Evolutionary conservation across 164 flowering plant species (phyloP).

Genomic region (Piper longum): DNA sequence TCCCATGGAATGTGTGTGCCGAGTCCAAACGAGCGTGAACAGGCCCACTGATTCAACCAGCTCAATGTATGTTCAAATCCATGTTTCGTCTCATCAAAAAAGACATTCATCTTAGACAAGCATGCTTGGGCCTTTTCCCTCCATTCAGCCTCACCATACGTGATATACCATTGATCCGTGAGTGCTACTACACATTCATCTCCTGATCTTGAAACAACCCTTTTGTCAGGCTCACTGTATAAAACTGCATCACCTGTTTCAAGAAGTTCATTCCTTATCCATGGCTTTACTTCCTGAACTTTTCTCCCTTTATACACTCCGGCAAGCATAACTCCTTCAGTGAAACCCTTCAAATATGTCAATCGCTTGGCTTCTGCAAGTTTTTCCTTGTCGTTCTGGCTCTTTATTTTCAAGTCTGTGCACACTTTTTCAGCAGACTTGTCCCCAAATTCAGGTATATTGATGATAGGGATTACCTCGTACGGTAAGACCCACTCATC

Average conservation of each 20-base stretch:
- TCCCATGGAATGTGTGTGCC: conserved; percentile 84
- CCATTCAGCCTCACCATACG: conserved; percentile 80
- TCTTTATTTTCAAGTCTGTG: conserved; percentile 52
- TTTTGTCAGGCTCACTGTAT: conserved; percentile 89
- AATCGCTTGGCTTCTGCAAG: conserved; percentile 66
- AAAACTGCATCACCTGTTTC: conserved; percentile 49
- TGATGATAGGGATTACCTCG: conserved; percentile 53
- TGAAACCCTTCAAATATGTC: conserved; percentile 70
- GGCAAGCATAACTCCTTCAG: conserved; percentile 67
- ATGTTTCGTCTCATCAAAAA: conserved; percentile 59
- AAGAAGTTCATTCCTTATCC: conserved; percentile 50
- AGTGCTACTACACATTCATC: conserved; percentile 93
- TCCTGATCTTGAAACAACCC: conserved; percentile 77
- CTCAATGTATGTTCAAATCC: conserved; percentile 76
- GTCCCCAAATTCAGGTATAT: conserved; percentile 60
- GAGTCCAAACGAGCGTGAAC: conserved; percentile 27
- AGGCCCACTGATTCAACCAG: conserved; percentile 85
- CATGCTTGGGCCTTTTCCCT: conserved; percentile 43
- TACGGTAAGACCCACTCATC: conserved; percentile 74
- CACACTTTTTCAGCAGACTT: conserved; percentile 66
- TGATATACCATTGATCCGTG: conserved; percentile 88
- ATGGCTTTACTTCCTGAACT: conserved; percentile 74
- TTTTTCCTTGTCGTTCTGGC: conserved; percentile 71
- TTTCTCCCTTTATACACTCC: conserved; percentile 54
- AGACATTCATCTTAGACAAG: conserved; percentile 57